phyloP scores from a whole-genome alignment of 73 alveolate genomes.

The Tetrahymena elliotti region DNA sequence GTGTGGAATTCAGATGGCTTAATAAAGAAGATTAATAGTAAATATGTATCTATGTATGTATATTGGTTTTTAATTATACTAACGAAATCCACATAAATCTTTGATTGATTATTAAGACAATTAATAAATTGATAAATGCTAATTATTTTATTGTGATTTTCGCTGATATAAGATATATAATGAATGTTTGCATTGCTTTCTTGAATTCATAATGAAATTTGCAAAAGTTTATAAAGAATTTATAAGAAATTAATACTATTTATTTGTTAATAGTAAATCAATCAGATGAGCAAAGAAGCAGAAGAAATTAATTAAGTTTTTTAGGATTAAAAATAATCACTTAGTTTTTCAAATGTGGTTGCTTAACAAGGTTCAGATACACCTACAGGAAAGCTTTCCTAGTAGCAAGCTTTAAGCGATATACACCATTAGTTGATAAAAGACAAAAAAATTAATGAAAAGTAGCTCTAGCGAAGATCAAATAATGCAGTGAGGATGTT shows the following conservation, averaged over 20 bases:
- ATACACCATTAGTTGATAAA: not conserved
- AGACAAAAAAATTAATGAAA: not conserved
- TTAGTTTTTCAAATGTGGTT: not conserved
- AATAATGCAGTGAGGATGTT: not conserved
- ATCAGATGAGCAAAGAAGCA: not conserved
- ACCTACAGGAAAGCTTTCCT: not conserved
- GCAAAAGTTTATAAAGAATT: not conserved
- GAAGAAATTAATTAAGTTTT: not conserved
- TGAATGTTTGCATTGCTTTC: not conserved
- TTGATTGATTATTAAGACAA: not conserved
- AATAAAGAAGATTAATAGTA: not conserved
- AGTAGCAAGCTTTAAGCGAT: not conserved
- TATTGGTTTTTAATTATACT: no score
- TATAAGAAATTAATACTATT: not conserved
- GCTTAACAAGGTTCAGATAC: not conserved
- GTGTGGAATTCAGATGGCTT: not conserved
- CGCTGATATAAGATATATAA: no score
- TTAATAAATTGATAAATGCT: not conserved
- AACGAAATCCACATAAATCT: not conserved
- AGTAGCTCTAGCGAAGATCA: not conserved
- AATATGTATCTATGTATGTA: no score
- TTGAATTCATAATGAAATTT: not conserved
- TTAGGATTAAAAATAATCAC: not conserved
- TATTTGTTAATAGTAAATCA: not conserved
- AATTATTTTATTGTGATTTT: no score